Conservation (phyloP, 1,284 basidiomycete species). For the Heterobasidion occidentale region DNA sequence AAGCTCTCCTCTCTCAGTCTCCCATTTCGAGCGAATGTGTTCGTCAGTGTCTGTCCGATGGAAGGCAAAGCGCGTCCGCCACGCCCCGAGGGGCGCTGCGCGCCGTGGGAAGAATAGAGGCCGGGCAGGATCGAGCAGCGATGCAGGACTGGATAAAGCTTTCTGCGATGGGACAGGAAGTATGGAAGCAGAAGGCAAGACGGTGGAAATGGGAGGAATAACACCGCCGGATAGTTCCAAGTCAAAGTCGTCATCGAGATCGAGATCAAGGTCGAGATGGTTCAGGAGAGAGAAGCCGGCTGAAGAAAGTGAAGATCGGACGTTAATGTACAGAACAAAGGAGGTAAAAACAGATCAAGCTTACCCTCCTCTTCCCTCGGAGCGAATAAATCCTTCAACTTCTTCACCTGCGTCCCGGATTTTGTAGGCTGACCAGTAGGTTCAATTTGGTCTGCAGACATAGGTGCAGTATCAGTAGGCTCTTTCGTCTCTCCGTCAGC, state of each 20-base stretch:
- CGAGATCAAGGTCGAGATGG: conserved; percentile 53
- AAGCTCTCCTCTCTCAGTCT: conserved; percentile 57
- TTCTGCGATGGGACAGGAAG: not conserved
- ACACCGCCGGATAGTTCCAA: conserved; percentile 22
- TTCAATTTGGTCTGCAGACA: not conserved
- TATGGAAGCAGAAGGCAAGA: conserved; percentile 5
- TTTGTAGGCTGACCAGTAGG: not conserved
- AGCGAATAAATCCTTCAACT: conserved; percentile 63
- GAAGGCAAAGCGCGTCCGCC: conserved; percentile 30
- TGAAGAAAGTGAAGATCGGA: conserved; percentile 7
- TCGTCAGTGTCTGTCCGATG: conserved; percentile 47
- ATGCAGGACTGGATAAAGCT: not conserved
- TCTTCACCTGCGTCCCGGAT: conserved; percentile 14
- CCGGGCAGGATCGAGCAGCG: conserved; percentile 36
- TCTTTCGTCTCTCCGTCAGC: conserved; percentile 10
- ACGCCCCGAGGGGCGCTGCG: conserved; percentile 11
- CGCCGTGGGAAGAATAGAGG: conserved; percentile 56
- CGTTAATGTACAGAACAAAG: not conserved
- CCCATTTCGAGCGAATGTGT: conserved; percentile 68
- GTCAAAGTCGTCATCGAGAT: conserved; percentile 52
- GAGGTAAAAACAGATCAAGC: conserved; percentile 6
- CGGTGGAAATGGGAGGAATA: not conserved
- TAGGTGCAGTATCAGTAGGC: not conserved
- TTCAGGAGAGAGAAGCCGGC: conserved; percentile 59
- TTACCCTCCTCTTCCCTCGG: conserved; percentile 58